Evolutionary conservation across 2,329 filamentous ascomycete species (phyloP).

Genomic region (Nothomitra cinnamomea): DNA sequence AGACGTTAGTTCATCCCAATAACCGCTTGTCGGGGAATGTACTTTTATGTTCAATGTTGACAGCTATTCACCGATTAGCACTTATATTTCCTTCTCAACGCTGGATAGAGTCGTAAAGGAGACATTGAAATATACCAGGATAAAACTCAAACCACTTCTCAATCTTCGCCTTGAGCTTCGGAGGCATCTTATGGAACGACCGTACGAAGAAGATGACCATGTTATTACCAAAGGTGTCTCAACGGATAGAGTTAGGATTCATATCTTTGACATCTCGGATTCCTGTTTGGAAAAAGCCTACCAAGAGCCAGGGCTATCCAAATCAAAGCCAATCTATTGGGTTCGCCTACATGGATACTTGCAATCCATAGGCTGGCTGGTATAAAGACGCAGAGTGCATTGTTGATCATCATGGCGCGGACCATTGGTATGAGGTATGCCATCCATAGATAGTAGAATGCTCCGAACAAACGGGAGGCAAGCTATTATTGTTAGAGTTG

Average conservation of each 20-base stretch:
- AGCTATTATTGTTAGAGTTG: constrained; percentile 2
- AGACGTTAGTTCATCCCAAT: not conserved
- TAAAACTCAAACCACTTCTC: constrained; percentile 37
- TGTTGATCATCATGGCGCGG: constrained; percentile 34
- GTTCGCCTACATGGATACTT: constrained; percentile 38
- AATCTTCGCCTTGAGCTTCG: constrained; percentile 11
- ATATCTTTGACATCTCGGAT: too few relatives aligned
- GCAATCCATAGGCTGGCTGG: constrained; percentile 41
- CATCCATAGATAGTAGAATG: constrained; percentile 30
- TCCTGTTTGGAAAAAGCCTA: not conserved
- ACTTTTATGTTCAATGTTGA: constrained; percentile 46
- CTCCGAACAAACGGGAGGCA: constrained; percentile 35
- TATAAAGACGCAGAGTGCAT: constrained; percentile 28
- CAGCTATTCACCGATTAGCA: constrained; percentile 18
- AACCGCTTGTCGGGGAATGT: not conserved
- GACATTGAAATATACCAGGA: constrained; percentile 19
- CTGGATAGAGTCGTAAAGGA: not conserved
- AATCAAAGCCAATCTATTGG: constrained; percentile 36
- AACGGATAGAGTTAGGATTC: too few relatives aligned
- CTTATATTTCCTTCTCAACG: not conserved
- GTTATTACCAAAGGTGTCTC: constrained; percentile 33
- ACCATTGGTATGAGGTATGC: constrained; percentile 39
- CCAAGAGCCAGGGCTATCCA: constrained; percentile 34
- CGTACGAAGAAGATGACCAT: constrained; percentile 23
- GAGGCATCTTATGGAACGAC: constrained; percentile 7